Evolutionary conservation across 139 green algal species (phyloP).

Genomic region (Chlamydomonas asymmetrica): DNA sequence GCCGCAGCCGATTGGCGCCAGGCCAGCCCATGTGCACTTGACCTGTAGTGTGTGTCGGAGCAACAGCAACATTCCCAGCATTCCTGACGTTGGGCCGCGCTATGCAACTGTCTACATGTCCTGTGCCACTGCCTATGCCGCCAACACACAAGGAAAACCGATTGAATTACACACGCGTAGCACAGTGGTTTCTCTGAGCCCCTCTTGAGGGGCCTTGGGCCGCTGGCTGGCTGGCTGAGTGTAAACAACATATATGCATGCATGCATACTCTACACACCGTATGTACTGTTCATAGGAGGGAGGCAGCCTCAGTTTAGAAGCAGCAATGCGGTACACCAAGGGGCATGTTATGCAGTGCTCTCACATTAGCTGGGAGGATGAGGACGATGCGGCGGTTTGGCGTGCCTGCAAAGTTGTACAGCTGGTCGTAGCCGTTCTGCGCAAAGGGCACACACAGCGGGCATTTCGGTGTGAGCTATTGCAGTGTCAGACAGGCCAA

Average conservation of each 20-base stretch:
- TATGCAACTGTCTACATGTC: too few species aligned
- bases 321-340: neutral
- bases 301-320: neutral
- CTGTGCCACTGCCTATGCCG: too few species aligned
- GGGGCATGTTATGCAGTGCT: neutral
- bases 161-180: too few species aligned
- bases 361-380: slow-evolving; percentile 9
- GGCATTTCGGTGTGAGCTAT: neutral
- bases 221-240: too few species aligned
- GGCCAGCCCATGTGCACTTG: slow-evolving; percentile 12
- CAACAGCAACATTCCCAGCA: too few species aligned
- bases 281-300: neutral
- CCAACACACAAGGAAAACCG: too few species aligned
- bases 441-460: neutral
- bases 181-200: too few species aligned
- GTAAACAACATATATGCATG: neutral
- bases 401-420: neutral
- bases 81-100: too few species aligned
- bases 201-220: neutral
- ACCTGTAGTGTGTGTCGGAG: neutral
- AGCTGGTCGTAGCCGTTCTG: slow-evolving; percentile 6
- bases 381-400: neutral
- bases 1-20: slow-evolving; percentile 15
- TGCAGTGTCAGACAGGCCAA: too few species aligned
- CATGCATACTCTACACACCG: neutral